Base-by-base conservation (phyloP, 495 filamentous ascomycete species). In the Terfezia boudieri region DNA sequence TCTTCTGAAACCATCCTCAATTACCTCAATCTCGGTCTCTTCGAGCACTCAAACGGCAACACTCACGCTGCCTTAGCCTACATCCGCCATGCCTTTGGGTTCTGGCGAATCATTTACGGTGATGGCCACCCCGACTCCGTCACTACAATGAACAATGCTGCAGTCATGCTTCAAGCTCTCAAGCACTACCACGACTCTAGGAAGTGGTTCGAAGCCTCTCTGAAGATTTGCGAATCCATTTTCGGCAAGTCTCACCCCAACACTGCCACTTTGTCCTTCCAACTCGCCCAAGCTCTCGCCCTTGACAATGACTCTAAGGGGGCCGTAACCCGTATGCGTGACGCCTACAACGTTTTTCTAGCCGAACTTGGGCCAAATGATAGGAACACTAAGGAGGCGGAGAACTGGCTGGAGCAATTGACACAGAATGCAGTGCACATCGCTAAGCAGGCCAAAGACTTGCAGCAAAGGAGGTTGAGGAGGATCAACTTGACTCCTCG, bases 71-170 rank as follows among this genome's bases (percentile, higher is more conserved):
- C 89, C 16, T 70, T 99, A 51, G 71, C 73, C 2, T 94, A 92
- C 67, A 78, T 94, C 58, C 84, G 82, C 64, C 92, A 96, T 63
- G 90, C 92, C 11, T 78, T 99, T 63, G 81, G 90, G 60, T 73
- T 96, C 55, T 95, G 87, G 89, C 94, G 95, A 73, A 75, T 95
- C 66, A 86, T 95, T 65, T 96, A 94, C 64, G 92, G 92, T 48
- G 69, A 79, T 11, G 81, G 83, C 64, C 92, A 99, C 69, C 92
- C 92, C 2, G 92, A 99, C 68, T 90, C 86, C 14, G 94, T 96
- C 70, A 99, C 92, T 11, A 95, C 92, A 36, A 81, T 96, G 69
- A 99, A 96, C 75, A 99, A 99, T 66, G 87, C 85, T 12, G 92
- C 92, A 11, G 90, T 96, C 32, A 99, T 99, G 92, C 77, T 96